These are phyloP conservation scores for Abortiporus biennis DNA, from an alignment of 1,284 basidiomycete species.

Conservation along the genomic window DNA sequence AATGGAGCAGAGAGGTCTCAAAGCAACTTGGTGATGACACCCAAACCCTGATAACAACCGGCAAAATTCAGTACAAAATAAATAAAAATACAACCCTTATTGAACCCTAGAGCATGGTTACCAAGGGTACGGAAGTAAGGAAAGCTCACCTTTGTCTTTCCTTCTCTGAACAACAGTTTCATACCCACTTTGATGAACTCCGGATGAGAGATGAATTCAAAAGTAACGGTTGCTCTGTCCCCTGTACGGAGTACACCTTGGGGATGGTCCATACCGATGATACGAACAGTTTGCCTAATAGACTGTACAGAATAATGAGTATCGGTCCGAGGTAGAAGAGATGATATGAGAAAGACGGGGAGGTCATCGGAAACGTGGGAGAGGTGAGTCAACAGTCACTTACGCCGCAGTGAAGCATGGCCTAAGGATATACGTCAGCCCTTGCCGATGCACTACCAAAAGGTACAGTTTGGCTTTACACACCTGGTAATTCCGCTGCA, in stretches of 20 bases:
- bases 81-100: constrained; percentile 4
- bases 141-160: constrained; percentile 76
- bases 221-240: constrained; percentile 83
- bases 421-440: too few species aligned
- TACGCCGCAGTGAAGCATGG: constrained; percentile 83
- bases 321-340: too few species aligned
- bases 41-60: constrained; percentile 24
- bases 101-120: background rate
- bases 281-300: constrained; percentile 86
- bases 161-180: constrained; percentile 88
- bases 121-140: background rate
- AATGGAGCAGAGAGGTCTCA: too few species aligned
- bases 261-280: constrained; percentile 84
- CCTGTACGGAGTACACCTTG: constrained; percentile 86
- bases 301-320: constrained; percentile 36
- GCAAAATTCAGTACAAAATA: background rate
- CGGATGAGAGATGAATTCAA: constrained; percentile 86
- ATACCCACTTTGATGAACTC: constrained; percentile 91
- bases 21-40: constrained; percentile 30
- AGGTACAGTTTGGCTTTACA: too few species aligned
- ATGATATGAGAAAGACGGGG: background rate
- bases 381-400: constrained; percentile 19
- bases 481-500: constrained; percentile 87
- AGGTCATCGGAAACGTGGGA: background rate
- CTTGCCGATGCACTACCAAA: too few species aligned